A percentile compares a stretch with the other conserved stretches of the same genome.
Conservation (phyloP, 371 early-diverging fungal species). For the Dichotomocladium elegans region DNA sequence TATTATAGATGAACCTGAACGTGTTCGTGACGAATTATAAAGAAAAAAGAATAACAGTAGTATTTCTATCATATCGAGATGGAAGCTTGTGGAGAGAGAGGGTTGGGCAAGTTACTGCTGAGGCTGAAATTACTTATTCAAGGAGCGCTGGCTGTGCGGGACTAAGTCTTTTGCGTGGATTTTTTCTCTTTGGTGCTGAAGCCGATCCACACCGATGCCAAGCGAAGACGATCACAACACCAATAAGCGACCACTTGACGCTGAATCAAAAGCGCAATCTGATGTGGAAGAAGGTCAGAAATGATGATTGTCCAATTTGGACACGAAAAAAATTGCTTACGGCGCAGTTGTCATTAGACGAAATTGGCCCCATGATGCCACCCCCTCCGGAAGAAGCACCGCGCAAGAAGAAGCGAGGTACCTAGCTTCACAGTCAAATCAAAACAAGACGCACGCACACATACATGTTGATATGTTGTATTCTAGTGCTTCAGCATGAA, state of each 20-base stretch:
- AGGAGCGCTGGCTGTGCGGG: too few species aligned
- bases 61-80: too few species aligned
- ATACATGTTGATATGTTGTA: background rate
- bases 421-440: too few species aligned
- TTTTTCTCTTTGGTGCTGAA: too few species aligned
- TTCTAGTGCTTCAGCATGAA: conserved; percentile 68
- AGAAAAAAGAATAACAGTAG: too few species aligned
- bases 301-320: background rate
- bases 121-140: too few species aligned
- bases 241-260: conserved; percentile 5
- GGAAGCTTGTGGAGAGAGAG: too few species aligned
- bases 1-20: conserved; percentile 6
- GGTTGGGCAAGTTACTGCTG: too few species aligned
- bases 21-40: conserved; percentile 23
- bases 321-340: background rate
- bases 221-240: background rate
- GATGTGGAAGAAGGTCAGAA: background rate
- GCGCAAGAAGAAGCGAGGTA: conserved; percentile 41
- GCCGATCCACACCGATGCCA: too few species aligned
- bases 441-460: too few species aligned
- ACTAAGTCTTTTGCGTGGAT: too few species aligned
- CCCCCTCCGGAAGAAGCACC: conserved; percentile 26
- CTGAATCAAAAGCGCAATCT: background rate
- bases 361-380: conserved; percentile 39
- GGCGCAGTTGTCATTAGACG: conserved; percentile 16